Percentiles rank a stretch among this genome's conserved stretches.
These are phyloP conservation scores for Cladorrhinum samala DNA, from an alignment of 495 filamentous ascomycete genomes.

Conservation along the genomic window DNA sequence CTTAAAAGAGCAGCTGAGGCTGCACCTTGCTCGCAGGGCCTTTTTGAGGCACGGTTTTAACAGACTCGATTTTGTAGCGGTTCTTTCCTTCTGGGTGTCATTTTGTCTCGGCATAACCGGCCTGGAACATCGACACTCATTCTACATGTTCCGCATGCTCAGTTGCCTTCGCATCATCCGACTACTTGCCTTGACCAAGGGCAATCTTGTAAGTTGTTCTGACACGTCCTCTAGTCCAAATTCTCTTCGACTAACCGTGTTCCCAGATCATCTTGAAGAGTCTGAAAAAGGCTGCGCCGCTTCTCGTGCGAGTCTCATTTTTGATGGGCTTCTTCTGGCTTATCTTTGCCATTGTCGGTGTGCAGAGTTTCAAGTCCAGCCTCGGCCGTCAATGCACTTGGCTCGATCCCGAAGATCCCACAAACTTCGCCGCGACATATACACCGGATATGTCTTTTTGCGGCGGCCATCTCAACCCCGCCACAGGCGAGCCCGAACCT, in stretches of 20 bases:
- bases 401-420: conserved; percentile 54
- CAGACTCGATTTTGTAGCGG: conserved; percentile 87
- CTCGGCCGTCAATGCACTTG: conserved; percentile 83
- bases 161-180: conserved; percentile 89
- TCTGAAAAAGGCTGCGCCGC: conserved; percentile 88
- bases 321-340: conserved; percentile 99
- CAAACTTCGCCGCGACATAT: conserved; percentile 37
- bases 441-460: conserved; percentile 67
- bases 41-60: conserved; percentile 95
- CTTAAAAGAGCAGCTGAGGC: conserved; percentile 72
- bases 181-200: conserved; percentile 81
- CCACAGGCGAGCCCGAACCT: conserved; percentile 50
- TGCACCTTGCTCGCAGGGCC: conserved; percentile 80
- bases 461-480: conserved; percentile 67
- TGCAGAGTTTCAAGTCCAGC: conserved; percentile 97
- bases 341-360: conserved; percentile 90
- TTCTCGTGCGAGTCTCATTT: conserved; percentile 93
- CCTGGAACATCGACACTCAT: conserved; percentile 58
- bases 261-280: conserved; percentile 80
- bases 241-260: conserved; percentile 20
- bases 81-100: conserved; percentile 93
- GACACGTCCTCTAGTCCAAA: neutral
- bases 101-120: conserved; percentile 64
- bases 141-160: conserved; percentile 93
- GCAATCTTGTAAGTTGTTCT: conserved; percentile 62